phyloP scores from a whole-genome alignment of 441 rosid species.

The Metrosideros polymorpha region DNA sequence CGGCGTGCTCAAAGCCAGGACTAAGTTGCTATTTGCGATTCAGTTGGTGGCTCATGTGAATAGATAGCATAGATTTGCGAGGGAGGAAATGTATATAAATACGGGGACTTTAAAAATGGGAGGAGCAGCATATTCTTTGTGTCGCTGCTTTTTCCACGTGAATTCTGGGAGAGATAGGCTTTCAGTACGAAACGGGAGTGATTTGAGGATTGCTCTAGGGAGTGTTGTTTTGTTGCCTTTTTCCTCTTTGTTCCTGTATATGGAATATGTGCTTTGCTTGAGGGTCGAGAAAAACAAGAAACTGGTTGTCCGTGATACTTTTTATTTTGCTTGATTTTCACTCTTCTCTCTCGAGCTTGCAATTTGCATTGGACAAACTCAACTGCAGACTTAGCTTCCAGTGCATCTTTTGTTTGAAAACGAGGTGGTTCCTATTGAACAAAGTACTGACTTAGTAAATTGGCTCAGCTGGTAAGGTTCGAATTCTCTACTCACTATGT shows the following conservation, averaged over 20 bases:
- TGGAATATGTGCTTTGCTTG: background rate
- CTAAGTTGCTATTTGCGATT: background rate
- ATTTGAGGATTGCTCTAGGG: background rate
- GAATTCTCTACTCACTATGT: background rate
- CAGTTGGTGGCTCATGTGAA: background rate
- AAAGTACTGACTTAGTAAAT: background rate
- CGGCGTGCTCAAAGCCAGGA: background rate
- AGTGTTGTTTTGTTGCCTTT: background rate
- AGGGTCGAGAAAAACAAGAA: background rate
- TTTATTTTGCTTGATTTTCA: background rate
- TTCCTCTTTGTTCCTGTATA: background rate
- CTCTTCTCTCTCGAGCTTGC: background rate
- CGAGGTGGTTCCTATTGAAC: background rate
- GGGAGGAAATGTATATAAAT: background rate
- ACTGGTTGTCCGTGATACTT: background rate
- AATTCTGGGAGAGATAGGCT: background rate
- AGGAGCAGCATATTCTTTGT: background rate
- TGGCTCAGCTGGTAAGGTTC: background rate
- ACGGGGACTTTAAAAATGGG: background rate
- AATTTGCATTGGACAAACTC: background rate
- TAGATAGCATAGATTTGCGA: background rate
- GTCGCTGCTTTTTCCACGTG: background rate
- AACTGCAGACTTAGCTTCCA: background rate
- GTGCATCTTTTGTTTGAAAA: background rate
- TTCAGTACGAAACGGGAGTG: background rate